These are phyloP conservation scores for Fusarium austroafricanum DNA, from an alignment of 2,329 filamentous ascomycete genomes.

Conservation along the genomic window DNA sequence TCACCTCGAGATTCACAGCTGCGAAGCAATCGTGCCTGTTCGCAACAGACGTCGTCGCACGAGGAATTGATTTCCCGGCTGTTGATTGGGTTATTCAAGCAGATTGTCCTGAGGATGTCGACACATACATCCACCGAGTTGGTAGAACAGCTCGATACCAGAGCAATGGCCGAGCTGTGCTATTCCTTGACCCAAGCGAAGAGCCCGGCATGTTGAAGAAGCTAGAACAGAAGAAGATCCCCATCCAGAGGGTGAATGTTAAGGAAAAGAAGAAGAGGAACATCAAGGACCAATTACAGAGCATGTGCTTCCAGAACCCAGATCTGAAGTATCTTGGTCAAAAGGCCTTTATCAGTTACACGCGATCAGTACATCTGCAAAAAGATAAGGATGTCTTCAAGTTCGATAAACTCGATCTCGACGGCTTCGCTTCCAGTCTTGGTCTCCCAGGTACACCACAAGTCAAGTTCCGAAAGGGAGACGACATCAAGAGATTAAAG, in stretches of 20 bases:
- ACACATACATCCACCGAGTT: conserved; percentile 97
- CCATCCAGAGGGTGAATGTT: conserved; percentile 86
- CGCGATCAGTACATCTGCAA: conserved; percentile 85
- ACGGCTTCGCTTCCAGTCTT: conserved; percentile 85
- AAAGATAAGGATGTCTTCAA: conserved; percentile 94
- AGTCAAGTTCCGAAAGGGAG: conserved; percentile 92
- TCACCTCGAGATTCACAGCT: conserved; percentile 83
- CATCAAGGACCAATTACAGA: conserved; percentile 87
- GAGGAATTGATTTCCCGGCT: conserved; percentile 94
- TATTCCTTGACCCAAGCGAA: conserved; percentile 93
- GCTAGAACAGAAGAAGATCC: conserved; percentile 89
- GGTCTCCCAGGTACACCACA: conserved; percentile 91
- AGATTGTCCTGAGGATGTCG: conserved; percentile 96
- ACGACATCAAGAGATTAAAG: conserved; percentile 87
- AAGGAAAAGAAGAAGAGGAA: conserved; percentile 89
- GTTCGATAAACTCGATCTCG: conserved; percentile 82
- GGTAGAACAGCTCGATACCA: conserved; percentile 95
- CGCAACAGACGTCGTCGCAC: conserved; percentile 93
- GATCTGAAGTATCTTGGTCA: conserved; percentile 95
- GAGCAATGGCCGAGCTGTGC: conserved; percentile 83
- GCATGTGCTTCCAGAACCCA: conserved; percentile 94
- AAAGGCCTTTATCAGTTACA: conserved; percentile 94
- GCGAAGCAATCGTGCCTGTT: conserved; percentile 90
- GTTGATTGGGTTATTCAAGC: conserved; percentile 99
- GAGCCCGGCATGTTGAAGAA: conserved; percentile 90